Percentiles rank a stretch among this genome's conserved stretches.
These are phyloP conservation scores for Phallus indusiatus DNA, from an alignment of 768 basidiomycete genomes.

Conservation along the genomic window DNA sequence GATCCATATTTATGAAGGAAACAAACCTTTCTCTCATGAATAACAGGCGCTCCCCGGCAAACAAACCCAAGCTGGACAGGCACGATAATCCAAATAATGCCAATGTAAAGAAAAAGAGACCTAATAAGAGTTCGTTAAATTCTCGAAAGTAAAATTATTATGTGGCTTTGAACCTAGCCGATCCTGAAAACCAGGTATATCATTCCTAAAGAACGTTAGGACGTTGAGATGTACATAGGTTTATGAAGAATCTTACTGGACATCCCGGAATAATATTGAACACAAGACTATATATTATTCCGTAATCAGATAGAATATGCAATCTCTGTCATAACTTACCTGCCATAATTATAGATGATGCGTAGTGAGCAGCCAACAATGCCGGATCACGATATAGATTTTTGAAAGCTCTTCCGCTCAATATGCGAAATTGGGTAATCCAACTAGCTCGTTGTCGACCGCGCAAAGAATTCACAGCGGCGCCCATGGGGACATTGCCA, in stretches of 20 bases:
- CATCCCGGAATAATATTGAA: conserved; percentile 86
- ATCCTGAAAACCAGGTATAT: conserved; percentile 97
- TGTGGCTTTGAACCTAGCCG: conserved; percentile 59
- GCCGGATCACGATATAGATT: conserved; percentile 95
- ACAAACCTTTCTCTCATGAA: conserved; percentile 96
- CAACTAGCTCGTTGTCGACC: conserved; percentile 76
- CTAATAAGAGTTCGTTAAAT: conserved; percentile 24
- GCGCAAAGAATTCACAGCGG: conserved; percentile 58
- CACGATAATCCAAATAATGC: conserved; percentile 96
- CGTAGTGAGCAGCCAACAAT: conserved; percentile 83
- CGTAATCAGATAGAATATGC: not conserved
- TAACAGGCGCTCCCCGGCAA: conserved; percentile 89
- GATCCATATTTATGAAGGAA: not conserved
- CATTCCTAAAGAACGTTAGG: conserved; percentile 42
- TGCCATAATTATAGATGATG: conserved; percentile 74
- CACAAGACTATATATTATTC: conserved; percentile 54
- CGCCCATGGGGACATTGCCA: conserved; percentile 3
- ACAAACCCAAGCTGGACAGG: conserved; percentile 84
- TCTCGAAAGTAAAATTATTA: not conserved
- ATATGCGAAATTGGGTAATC: conserved; percentile 84
- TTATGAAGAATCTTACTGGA: conserved; percentile 43
- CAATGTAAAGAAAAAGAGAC: conserved; percentile 96
- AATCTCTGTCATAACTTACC: conserved; percentile 39
- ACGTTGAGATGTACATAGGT: not conserved
- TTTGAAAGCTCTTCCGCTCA: conserved; percentile 96